phyloP scores from a whole-genome alignment of 345 rosid genomes.

The Syzygium oleosum region DNA sequence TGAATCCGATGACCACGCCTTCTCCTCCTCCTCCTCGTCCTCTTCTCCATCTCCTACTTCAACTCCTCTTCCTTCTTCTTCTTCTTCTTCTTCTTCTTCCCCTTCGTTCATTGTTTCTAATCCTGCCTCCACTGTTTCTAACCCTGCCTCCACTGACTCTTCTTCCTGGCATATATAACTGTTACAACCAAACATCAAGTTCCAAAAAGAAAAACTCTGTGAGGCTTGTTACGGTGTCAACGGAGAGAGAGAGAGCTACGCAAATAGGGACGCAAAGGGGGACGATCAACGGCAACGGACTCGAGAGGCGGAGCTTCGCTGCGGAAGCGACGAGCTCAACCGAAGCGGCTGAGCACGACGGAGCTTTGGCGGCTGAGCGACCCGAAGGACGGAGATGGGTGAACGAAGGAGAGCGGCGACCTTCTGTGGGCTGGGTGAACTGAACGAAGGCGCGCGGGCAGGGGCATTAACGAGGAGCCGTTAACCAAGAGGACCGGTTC shows the following conservation, averaged over 20 bases:
- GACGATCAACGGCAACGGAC: no score
- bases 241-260: no score
- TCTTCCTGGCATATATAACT: not conserved
- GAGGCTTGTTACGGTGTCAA: no score
- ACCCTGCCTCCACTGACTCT: not conserved
- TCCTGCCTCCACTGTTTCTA: not conserved
- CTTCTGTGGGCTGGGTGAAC: not conserved
- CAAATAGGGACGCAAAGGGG: no score
- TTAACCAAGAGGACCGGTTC: not conserved
- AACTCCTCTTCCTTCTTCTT: not conserved
- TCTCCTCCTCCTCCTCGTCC: conserved; percentile 33
- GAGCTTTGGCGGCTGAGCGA: not conserved
- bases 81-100: conserved; percentile 8
- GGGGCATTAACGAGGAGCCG: not conserved
- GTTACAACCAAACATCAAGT: not conserved
- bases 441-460: not conserved
- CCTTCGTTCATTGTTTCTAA: not conserved
- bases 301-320: no score
- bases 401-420: not conserved
- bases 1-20: conserved; percentile 58
- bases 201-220: not conserved
- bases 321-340: no score
- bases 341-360: not conserved
- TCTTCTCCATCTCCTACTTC: conserved; percentile 17
- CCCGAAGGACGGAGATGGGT: not conserved